Conservation (phyloP, 2,329 filamentous ascomycete genomes). For the Chalaropsis ovoidea region DNA sequence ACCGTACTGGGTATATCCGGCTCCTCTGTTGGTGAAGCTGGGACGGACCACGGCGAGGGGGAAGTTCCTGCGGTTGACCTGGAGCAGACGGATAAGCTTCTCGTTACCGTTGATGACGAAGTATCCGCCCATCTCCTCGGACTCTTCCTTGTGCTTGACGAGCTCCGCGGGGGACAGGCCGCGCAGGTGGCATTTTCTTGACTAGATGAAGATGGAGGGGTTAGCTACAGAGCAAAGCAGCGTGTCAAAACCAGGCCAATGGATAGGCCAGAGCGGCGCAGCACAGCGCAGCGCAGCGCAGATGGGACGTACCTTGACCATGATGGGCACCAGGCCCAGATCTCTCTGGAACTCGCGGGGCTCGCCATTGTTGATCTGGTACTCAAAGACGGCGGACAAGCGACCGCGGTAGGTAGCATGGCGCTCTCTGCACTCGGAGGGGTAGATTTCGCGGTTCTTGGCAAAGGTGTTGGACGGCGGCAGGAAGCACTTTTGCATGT, state of each 20-base stretch:
- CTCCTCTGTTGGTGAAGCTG: conserved; percentile 79
- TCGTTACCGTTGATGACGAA: conserved; percentile 97
- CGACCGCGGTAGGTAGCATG: conserved; percentile 86
- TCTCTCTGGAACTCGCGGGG: conserved; percentile 74
- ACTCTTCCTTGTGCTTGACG: conserved; percentile 82
- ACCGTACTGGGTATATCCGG: conserved; percentile 79
- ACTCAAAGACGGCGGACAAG: conserved; percentile 73
- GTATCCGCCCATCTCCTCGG: conserved; percentile 91
- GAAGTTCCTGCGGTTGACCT: conserved; percentile 84
- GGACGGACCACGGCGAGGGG: conserved; percentile 88
- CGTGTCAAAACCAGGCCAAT: too few species aligned
- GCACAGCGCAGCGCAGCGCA: neutral
- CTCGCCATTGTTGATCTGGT: conserved; percentile 75
- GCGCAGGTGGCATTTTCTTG: conserved; percentile 83
- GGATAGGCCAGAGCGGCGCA: too few species aligned
- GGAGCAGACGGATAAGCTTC: conserved; percentile 86
- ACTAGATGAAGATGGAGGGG: conserved; percentile 40
- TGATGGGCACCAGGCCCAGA: conserved; percentile 80
- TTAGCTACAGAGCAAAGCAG: neutral
- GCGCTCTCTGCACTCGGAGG: conserved; percentile 86
- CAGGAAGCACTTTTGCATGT: conserved; percentile 69
- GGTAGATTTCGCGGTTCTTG: conserved; percentile 73
- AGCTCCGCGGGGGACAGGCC: conserved; percentile 72
- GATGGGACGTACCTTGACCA: conserved; percentile 63
- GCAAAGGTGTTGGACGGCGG: conserved; percentile 76